These are phyloP conservation scores for Hibiscus tridactylites DNA, from an alignment of 345 rosid species.

Conservation along the genomic window DNA sequence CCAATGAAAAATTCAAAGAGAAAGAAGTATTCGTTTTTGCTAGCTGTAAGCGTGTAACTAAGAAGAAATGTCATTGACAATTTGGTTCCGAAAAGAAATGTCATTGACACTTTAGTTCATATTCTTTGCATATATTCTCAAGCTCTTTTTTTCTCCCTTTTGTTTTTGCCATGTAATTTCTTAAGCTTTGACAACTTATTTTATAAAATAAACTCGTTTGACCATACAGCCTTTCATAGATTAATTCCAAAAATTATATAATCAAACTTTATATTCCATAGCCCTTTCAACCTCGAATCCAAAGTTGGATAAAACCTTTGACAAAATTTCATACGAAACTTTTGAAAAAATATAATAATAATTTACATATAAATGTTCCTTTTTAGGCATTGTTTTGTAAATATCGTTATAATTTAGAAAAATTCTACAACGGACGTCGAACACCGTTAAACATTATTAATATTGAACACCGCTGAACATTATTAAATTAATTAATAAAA, in stretches of 20 bases:
- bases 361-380: too few species aligned
- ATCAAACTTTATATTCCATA: background rate
- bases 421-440: too few species aligned
- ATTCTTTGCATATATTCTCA: background rate
- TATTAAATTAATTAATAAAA: too few species aligned
- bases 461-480: too few species aligned
- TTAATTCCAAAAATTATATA: background rate
- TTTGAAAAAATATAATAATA: background rate
- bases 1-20: background rate
- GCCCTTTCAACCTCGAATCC: background rate
- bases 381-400: too few species aligned
- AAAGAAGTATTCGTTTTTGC: background rate
- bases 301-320: background rate
- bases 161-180: background rate
- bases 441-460: too few species aligned
- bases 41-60: slow-evolving; percentile 4
- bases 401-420: too few species aligned
- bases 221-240: background rate
- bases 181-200: background rate
- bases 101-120: background rate
- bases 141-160: background rate
- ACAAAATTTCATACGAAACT: background rate
- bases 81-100: background rate
- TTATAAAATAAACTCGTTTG: background rate
- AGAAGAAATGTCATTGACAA: background rate